Percentiles rank a stretch among this genome's conserved stretches.
These are phyloP conservation scores for Malassezia vespertilionis DNA, from an alignment of 1,284 basidiomycete species.

Conservation along the genomic window DNA sequence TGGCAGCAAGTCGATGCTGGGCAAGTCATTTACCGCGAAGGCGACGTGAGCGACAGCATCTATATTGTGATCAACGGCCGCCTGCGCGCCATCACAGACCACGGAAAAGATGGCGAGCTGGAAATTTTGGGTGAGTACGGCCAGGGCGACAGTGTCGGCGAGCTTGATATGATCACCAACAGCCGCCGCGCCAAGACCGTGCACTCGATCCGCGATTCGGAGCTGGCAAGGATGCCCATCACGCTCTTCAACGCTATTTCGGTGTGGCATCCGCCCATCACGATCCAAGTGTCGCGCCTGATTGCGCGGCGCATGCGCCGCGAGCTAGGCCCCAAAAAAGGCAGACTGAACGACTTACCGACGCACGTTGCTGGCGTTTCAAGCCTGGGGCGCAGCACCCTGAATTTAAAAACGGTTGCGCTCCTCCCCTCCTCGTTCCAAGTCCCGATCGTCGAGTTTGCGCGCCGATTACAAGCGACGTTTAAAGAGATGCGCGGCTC, in stretches of 20 bases:
- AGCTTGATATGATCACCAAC: conserved; percentile 94
- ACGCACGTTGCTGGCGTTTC: conserved; percentile 32
- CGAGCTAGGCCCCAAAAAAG: conserved; percentile 53
- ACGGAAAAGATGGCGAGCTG: conserved; percentile 52
- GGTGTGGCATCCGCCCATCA: conserved; percentile 78
- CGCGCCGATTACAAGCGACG: conserved; percentile 34
- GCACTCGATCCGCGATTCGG: conserved; percentile 94
- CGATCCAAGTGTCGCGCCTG: conserved; percentile 84
- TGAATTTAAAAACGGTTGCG: conserved; percentile 85
- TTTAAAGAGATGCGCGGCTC: conserved; percentile 40
- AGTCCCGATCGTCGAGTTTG: conserved; percentile 44
- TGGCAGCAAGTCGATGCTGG: conserved; percentile 96
- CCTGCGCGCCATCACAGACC: conserved; percentile 63
- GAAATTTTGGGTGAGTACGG: conserved; percentile 85
- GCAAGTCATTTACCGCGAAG: conserved; percentile 76
- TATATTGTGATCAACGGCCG: conserved; percentile 96
- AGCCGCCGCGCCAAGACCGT: conserved; percentile 77
- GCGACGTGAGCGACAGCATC: conserved; percentile 82
- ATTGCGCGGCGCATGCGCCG: conserved; percentile 82
- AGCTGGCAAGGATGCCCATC: conserved; percentile 92
- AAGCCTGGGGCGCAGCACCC: conserved; percentile 61
- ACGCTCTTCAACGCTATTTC: conserved; percentile 86
- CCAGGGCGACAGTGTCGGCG: conserved; percentile 62
- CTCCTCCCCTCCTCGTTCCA: conserved; percentile 56
- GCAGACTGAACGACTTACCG: conserved; percentile 14